A percentile compares a stretch with the other conserved stretches of the same genome.
These are phyloP conservation scores for Allium cepa DNA, from an alignment of 106 monocot genomes.

Conservation along the genomic window DNA sequence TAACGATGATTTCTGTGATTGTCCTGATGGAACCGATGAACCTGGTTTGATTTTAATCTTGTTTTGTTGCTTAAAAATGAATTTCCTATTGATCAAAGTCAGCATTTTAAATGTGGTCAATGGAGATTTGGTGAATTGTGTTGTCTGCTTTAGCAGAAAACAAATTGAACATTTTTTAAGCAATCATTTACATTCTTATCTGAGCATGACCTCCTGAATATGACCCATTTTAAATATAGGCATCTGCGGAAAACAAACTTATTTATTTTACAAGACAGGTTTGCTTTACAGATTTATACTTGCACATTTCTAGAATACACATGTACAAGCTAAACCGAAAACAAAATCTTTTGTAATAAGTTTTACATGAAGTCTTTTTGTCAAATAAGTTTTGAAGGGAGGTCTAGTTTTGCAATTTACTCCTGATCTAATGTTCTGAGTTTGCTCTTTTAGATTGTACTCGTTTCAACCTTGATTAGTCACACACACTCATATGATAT, in stretches of 20 bases:
- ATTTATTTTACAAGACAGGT: too few relatives aligned
- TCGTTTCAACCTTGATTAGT: too few relatives aligned
- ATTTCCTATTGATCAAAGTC: background rate
- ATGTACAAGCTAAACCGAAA: too few relatives aligned
- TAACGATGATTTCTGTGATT: constrained; percentile 95
- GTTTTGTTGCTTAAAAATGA: background rate
- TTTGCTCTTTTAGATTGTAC: too few relatives aligned
- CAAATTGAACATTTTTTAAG: background rate
- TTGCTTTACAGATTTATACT: background rate
- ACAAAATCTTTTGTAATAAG: too few relatives aligned
- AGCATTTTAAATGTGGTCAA: background rate
- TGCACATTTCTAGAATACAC: background rate
- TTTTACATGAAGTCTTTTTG: too few relatives aligned
- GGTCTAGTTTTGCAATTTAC: too few relatives aligned
- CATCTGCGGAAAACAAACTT: too few relatives aligned
- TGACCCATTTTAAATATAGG: too few relatives aligned
- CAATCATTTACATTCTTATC: background rate
- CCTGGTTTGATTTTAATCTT: constrained; percentile 40
- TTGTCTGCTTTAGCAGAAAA: background rate
- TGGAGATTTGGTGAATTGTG: background rate
- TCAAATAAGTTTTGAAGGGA: too few relatives aligned
- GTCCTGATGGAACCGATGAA: constrained; percentile 90
- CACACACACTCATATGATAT: too few relatives aligned
- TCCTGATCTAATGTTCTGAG: too few relatives aligned
- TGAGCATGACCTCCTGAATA: background rate